phyloP scores from a whole-genome alignment of 78 protist species.

The Anaeramoeba flamelloides region DNA sequence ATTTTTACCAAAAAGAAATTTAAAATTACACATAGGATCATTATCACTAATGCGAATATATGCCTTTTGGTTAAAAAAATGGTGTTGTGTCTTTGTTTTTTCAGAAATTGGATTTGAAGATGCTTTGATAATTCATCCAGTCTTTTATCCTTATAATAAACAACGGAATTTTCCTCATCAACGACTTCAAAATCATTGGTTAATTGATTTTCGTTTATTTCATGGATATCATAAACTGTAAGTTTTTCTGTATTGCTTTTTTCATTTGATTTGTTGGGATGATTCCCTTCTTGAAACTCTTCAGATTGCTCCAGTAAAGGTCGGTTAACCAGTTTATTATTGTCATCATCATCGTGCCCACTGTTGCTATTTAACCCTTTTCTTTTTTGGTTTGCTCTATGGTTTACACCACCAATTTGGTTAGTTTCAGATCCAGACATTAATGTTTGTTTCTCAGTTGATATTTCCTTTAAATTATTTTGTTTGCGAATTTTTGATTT shows the following conservation, averaged over 20 bases:
- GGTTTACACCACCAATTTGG: too few relatives aligned
- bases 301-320: background rate
- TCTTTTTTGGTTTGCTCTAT: too few relatives aligned
- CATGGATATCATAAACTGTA: too few relatives aligned
- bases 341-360: background rate
- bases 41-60: background rate
- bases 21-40: background rate
- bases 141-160: too few relatives aligned
- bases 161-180: background rate
- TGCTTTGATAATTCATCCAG: background rate
- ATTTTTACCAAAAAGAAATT: background rate
- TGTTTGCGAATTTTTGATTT: background rate
- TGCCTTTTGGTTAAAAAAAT: background rate
- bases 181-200: too few relatives aligned
- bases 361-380: background rate
- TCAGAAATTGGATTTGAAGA: background rate
- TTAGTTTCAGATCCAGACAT: background rate
- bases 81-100: background rate
- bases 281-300: background rate
- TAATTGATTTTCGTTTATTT: too few relatives aligned
- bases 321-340: background rate
- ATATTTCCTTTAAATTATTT: background rate
- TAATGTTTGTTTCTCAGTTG: background rate
- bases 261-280: background rate
- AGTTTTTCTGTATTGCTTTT: background rate